Evolutionary conservation across 805 yeast genomes (phyloP).

Genomic region (Metschnikowia kofuensis): DNA sequence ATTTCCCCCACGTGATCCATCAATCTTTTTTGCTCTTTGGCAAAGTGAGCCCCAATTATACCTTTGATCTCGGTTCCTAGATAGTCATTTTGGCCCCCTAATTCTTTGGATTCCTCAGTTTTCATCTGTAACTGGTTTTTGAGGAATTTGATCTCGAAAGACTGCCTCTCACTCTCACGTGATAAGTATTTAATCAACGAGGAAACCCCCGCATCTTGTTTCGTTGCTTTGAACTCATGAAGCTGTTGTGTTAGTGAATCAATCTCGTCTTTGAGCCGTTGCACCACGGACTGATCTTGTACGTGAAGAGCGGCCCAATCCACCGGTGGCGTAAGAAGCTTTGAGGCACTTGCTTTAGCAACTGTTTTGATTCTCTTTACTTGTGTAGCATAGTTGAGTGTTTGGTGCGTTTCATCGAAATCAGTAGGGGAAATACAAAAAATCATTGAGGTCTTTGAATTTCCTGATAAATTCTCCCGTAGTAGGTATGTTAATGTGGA

Average conservation of each 20-base stretch:
- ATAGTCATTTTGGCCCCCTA: constrained; percentile 19
- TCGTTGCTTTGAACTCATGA: constrained; percentile 9
- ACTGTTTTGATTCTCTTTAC: constrained; percentile 66
- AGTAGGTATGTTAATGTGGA: constrained; percentile 72
- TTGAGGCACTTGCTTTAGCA: constrained; percentile 45
- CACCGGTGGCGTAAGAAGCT: constrained; percentile 26
- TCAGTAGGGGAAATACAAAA: constrained; percentile 82
- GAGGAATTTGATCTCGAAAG: constrained; percentile 36
- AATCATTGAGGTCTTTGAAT: constrained; percentile 84
- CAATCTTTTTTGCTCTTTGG: constrained; percentile 5
- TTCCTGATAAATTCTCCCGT: constrained; percentile 77
- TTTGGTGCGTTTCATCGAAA: constrained; percentile 72
- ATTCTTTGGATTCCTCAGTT: constrained; percentile 21
- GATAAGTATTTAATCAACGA: constrained; percentile 33
- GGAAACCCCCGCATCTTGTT: constrained; percentile 16
- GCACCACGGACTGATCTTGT: constrained; percentile 26
- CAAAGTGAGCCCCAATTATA: constrained; percentile 3
- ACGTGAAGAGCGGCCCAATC: constrained; percentile 32
- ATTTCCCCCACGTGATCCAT: constrained; percentile 7
- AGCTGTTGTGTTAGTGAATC: constrained; percentile 23
- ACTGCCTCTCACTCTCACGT: constrained; percentile 25
- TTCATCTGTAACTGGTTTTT: constrained; percentile 20
- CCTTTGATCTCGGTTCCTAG: constrained; percentile 9
- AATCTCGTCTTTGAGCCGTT: constrained; percentile 32
- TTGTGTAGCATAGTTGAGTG: constrained; percentile 73